A percentile compares a stretch with the other conserved stretches of the same genome.
Conservation (phyloP, 2,329 filamentous ascomycete species). For the Aschersonia sp. region DNA sequence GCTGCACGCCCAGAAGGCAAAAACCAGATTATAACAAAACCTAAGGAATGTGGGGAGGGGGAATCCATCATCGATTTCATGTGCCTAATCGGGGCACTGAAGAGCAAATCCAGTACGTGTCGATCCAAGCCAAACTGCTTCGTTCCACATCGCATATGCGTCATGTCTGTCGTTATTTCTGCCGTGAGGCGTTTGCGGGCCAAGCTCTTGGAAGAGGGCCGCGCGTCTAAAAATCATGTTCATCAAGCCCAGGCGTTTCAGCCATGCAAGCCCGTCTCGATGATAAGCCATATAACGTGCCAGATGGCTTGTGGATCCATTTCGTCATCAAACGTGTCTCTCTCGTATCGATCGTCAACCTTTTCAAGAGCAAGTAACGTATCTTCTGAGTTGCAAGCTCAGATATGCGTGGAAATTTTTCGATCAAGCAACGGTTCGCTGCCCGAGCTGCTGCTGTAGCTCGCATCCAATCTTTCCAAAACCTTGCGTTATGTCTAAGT, state of each 20-base stretch:
- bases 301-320: neutral
- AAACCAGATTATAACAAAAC: too few species aligned
- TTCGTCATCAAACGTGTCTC: neutral
- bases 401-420: constrained; percentile 18
- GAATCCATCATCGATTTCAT: too few species aligned
- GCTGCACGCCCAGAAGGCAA: too few species aligned
- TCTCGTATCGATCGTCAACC: neutral
- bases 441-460: constrained; percentile 13
- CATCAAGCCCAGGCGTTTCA: neutral
- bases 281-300: too few species aligned
- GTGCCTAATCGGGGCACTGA: too few species aligned
- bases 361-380: neutral
- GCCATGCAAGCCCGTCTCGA: too few species aligned
- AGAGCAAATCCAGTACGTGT: neutral
- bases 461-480: constrained; percentile 58
- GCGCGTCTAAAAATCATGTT: neutral
- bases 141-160: neutral
- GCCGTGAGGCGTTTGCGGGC: neutral
- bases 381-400: neutral
- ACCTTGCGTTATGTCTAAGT: constrained; percentile 59
- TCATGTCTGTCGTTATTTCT: neutral
- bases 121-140: neutral
- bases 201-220: neutral
- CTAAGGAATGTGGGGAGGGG: too few species aligned
- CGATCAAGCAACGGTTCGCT: constrained; percentile 15